Conservation (phyloP, 2,329 filamentous ascomycete species). For the Fusarium sp. region DNA sequence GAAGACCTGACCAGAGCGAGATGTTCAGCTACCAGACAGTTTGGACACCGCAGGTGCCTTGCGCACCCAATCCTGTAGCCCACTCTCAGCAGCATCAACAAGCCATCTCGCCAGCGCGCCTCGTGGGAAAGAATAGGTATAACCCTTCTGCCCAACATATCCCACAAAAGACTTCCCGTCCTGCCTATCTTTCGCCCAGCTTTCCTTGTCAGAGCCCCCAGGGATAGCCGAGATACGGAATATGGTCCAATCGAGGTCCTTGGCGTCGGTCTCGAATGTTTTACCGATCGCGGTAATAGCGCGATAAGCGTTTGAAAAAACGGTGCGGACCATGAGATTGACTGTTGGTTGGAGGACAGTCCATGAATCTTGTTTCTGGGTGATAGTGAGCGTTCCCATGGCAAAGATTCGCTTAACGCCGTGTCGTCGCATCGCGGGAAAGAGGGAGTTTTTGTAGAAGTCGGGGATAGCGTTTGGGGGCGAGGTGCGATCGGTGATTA, state of each 20-base stretch:
- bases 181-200: constrained; percentile 44
- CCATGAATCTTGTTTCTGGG: constrained; percentile 40
- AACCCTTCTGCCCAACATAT: constrained; percentile 29
- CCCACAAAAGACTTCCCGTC: constrained; percentile 37
- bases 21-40: background rate
- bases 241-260: constrained; percentile 46
- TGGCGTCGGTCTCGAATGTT: constrained; percentile 27
- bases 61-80: background rate
- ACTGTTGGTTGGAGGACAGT: constrained; percentile 18
- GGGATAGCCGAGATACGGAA: constrained; percentile 43
- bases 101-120: constrained; percentile 43
- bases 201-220: constrained; percentile 40
- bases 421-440: constrained; percentile 17
- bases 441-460: constrained; percentile 5
- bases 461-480: background rate
- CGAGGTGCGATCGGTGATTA: background rate
- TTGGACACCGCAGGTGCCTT: background rate
- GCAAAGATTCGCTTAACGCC: constrained; percentile 45
- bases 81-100: constrained; percentile 34
- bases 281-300: background rate
- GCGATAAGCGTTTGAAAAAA: constrained; percentile 23
- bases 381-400: constrained; percentile 48
- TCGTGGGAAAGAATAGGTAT: constrained; percentile 27
- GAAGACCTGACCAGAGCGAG: fast-evolving
- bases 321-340: constrained; percentile 16